Evolutionary conservation across 441 rosid species (phyloP), one percentile per base, ranked within the genome.

Genomic region (Daphne laureola): DNA sequence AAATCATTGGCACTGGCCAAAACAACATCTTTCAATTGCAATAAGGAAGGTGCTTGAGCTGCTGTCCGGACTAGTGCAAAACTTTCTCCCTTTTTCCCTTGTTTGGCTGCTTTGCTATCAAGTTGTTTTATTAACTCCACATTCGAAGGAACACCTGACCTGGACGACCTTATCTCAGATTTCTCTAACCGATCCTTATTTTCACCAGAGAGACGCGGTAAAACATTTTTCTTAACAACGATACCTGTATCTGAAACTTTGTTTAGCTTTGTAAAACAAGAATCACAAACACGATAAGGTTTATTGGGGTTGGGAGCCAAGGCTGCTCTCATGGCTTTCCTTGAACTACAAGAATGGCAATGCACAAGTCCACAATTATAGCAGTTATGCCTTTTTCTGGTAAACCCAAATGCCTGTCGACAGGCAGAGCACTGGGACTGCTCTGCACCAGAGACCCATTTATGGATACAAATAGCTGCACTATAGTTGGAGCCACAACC

Each of bases 341-440:
- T 90, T 17, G 99, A 90, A 64, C 95, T 86, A 72, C 99, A 90
- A 3, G 98, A 81, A 73, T 92, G 98, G 63, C 98, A 92, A 58
- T 92, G 96, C 66, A 91, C 95, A 41, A 91, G 91, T 36, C 98
- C 98, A 73, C 98, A 91, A 38, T 91, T 88, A 56, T 88, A 92
- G 72, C 98, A 92, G 72, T 88, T 92, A 69, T 92, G 96, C 62
- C 96, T 82, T 70, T 92, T 92, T 52, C 98, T 65, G 59, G 96
- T 88, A 66, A 92, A 88, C 26, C 96, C 96, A 61, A 92, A 92
- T 53, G 98, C 87, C 45, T 79, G 92, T 64, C 96, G 79, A 65
- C 98, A 92, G 5, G 87, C 68, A 14, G 96, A 86, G 65, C 96
- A 92, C 54, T 92, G 98, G 61, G 94, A 86, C 76, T 86, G 96